A percentile compares a stretch with the other conserved stretches of the same genome.
Evolutionary conservation across 2,329 filamentous ascomycete genomes (phyloP).

Genomic region (Penicillium decumbens): DNA sequence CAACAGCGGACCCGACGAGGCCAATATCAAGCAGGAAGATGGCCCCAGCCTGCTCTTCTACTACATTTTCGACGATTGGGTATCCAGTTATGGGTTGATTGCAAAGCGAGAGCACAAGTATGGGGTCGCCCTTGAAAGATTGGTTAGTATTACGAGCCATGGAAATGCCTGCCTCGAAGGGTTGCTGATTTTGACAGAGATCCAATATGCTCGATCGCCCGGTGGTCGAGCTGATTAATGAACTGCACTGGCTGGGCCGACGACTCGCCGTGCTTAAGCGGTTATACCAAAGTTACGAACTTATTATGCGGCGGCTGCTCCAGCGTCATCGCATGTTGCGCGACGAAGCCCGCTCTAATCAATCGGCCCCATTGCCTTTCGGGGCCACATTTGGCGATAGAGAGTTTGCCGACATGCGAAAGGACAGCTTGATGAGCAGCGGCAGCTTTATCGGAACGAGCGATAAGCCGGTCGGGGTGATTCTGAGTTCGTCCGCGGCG

Average conservation of each 20-base stretch:
- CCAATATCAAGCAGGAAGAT: slow-evolving; percentile 45
- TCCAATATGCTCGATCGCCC: slow-evolving; percentile 53
- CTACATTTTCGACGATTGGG: slow-evolving; percentile 65
- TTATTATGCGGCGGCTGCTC: slow-evolving; percentile 59
- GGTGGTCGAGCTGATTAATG: slow-evolving; percentile 43
- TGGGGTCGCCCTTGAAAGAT: slow-evolving; percentile 45
- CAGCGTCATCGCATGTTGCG: slow-evolving; percentile 45
- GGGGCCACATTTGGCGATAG: slow-evolving; percentile 24
- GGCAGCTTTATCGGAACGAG: slow-evolving; percentile 16
- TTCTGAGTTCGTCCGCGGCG: slow-evolving; percentile 47
- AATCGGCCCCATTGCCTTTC: slow-evolving; percentile 15
- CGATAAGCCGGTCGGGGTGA: slow-evolving; percentile 37
- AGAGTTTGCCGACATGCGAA: slow-evolving; percentile 41
- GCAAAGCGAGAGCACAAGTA: slow-evolving; percentile 54
- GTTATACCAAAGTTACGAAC: slow-evolving; percentile 58
- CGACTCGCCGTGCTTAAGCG: slow-evolving; percentile 58
- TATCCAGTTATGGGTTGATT: slow-evolving; percentile 58
- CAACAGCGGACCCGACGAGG: slow-evolving; percentile 28
- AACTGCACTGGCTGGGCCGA: slow-evolving; percentile 57
- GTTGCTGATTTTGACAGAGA: slow-evolving; percentile 36
- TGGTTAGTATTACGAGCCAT: slow-evolving; percentile 39
- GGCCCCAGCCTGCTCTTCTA: slow-evolving; percentile 61
- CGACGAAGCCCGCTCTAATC: slow-evolving; percentile 31
- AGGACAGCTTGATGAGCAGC: slow-evolving; percentile 25
- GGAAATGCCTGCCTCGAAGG: neutral